Percentiles rank a stretch among this genome's conserved stretches.
These are phyloP conservation scores for Rhizopogon vinicolor DNA, from an alignment of 768 basidiomycete species.

Conservation along the genomic window DNA sequence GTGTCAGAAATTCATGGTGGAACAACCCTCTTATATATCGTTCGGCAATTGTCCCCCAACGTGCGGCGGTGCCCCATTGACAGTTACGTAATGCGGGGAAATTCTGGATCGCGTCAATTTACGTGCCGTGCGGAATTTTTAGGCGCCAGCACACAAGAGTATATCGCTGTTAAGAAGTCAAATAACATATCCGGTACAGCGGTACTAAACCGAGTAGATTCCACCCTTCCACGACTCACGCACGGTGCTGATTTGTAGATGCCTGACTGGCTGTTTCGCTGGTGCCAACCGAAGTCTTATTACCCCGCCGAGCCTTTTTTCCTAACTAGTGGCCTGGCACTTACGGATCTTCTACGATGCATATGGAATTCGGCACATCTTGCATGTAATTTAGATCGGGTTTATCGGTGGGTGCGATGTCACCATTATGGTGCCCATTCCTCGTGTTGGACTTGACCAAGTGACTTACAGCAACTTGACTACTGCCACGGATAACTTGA, in stretches of 20 bases:
- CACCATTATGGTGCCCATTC: not conserved
- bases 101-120: not conserved
- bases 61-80: too few relatives aligned
- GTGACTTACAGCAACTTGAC: not conserved
- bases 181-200: not conserved
- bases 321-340: too few relatives aligned
- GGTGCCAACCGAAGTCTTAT: not conserved
- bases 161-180: not conserved
- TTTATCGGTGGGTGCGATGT: not conserved
- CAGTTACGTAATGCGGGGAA: slow-evolving; percentile 2
- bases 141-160: not conserved
- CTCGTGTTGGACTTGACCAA: not conserved
- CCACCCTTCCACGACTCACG: not conserved
- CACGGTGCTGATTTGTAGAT: not conserved
- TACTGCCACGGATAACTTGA: not conserved
- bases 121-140: not conserved
- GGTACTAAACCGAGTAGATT: not conserved
- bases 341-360: not conserved
- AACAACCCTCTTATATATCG: not conserved
- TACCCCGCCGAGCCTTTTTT: not conserved
- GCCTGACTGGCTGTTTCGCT: not conserved
- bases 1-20: not conserved
- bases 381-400: not conserved
- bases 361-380: not conserved
- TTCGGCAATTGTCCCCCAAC: not conserved